Evolutionary conservation across 2,329 filamentous ascomycete genomes (phyloP), one percentile per base, ranked within the genome.

Genomic region (Xylogone sp.): DNA sequence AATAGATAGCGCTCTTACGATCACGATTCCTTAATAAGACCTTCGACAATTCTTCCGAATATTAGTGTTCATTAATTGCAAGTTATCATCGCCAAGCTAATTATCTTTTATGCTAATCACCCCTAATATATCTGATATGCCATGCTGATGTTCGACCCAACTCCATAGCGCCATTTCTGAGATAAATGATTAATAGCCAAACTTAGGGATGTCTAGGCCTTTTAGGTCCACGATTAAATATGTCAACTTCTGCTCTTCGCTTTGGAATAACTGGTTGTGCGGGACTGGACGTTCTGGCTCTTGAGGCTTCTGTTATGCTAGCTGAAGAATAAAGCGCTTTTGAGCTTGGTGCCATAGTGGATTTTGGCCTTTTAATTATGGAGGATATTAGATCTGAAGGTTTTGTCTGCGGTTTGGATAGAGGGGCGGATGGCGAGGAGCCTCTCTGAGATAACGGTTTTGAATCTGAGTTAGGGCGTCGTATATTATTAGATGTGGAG

Each of bases 171-270:
- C 13, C 3, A 6, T 16, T 24, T 31, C 2, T 5, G 42, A 16
- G 10, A 34, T 42, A 21, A 12, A 21, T 21, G 13, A 42, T 18
- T 3, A 39, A 48, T 3, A 42, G 21, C 7, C 18, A 44, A 34
- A 50, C 12, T 24, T 20, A 18, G 5, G 43, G 13, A 18, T 18
- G 34, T 56, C 53, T 54, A 52, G 21, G 55, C 46, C 47, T 57
- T 45, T 57, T 59, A 21, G 49, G 42, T 4, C 55, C 53, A 13
- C 60, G 56, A 46, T 62, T 61, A 53, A 64, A 64, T 3, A 62
- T 43, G 48, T 64, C 62, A 2, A 62, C 59, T 18, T 55, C 51
- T 24, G 57, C 43, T 50, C 57, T 58, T 46, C 57, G 59, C 34
- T 51, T 49, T 2, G 54, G 54, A 46, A 59, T 56, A 53, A 59